Evolutionary conservation across 176 grass and related monocot species (phyloP).

Genomic region (Cymbopogon citratus): DNA sequence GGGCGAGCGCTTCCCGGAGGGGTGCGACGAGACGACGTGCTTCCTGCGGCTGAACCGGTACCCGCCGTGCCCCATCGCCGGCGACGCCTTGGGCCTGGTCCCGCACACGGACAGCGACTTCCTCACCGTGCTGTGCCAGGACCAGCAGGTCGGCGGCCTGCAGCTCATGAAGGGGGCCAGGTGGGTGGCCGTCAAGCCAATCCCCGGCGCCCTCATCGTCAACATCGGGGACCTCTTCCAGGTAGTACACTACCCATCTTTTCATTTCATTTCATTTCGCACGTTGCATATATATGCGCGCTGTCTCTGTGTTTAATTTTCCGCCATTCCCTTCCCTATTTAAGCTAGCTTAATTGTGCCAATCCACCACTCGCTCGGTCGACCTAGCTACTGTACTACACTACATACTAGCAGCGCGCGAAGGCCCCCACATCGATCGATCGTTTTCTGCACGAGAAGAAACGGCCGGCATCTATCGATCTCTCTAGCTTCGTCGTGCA

Average conservation of each 20-base stretch:
- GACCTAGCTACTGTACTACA: not conserved
- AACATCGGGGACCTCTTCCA: slow-evolving; percentile 93
- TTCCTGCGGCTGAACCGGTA: slow-evolving; percentile 88
- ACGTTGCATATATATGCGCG: not conserved
- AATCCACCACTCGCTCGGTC: not conserved
- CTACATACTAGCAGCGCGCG: not conserved
- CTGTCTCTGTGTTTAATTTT: too few species aligned
- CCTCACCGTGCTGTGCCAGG: slow-evolving; percentile 77
- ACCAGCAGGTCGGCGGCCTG: slow-evolving; percentile 60
- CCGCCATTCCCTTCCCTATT: too few species aligned
- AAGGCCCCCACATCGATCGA: too few species aligned
- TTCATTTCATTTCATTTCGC: not conserved
- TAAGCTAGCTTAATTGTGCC: too few species aligned
- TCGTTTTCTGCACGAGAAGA: not conserved
- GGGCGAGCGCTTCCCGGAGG: slow-evolving; percentile 40
- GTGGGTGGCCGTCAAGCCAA: slow-evolving; percentile 81
- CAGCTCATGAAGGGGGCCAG: slow-evolving; percentile 58
- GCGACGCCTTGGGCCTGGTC: slow-evolving; percentile 59
- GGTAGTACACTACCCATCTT: not conserved
- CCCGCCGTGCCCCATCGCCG: slow-evolving; percentile 53
- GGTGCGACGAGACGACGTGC: slow-evolving; percentile 65
- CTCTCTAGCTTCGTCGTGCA: not conserved
- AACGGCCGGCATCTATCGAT: not conserved
- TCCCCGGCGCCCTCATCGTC: slow-evolving; percentile 69
- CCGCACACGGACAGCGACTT: slow-evolving; percentile 95